Conservation (phyloP, 2,329 filamentous ascomycete species). For the Volutella citrinella region DNA sequence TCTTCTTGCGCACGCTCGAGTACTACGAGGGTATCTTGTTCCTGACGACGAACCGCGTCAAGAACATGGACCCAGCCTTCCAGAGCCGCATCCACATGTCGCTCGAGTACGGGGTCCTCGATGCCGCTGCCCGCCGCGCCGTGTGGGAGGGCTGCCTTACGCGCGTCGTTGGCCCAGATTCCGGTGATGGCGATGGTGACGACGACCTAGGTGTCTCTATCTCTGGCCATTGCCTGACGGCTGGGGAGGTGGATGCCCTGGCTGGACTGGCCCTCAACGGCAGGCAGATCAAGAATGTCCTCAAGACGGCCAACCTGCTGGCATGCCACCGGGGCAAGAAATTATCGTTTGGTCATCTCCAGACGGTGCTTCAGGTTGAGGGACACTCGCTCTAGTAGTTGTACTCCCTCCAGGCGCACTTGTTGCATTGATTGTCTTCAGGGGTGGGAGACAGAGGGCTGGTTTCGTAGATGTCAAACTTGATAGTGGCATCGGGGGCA, state of each 20-base stretch:
- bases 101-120: constrained; percentile 44
- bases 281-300: constrained; percentile 49
- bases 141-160: constrained; percentile 41
- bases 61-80: constrained; percentile 45
- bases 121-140: constrained; percentile 29
- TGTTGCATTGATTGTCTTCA: no score
- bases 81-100: constrained; percentile 47
- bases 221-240: constrained; percentile 28
- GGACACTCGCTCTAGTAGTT: constrained; percentile 26
- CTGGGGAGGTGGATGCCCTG: constrained; percentile 33
- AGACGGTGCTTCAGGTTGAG: constrained; percentile 29
- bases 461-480: no score
- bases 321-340: constrained; percentile 30
- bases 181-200: constrained; percentile 23
- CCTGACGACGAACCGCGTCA: constrained; percentile 46
- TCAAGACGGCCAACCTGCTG: constrained; percentile 35
- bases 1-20: constrained; percentile 43
- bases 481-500: no score
- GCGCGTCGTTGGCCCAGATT: constrained; percentile 23
- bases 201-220: no score
- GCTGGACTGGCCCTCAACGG: constrained; percentile 43
- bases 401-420: no score
- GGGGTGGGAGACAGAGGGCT: no score
- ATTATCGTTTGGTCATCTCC: constrained; percentile 26
- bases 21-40: constrained; percentile 49